Evolutionary conservation across 441 rosid species (phyloP).

Genomic region (Cnidoscolus chayamansa): DNA sequence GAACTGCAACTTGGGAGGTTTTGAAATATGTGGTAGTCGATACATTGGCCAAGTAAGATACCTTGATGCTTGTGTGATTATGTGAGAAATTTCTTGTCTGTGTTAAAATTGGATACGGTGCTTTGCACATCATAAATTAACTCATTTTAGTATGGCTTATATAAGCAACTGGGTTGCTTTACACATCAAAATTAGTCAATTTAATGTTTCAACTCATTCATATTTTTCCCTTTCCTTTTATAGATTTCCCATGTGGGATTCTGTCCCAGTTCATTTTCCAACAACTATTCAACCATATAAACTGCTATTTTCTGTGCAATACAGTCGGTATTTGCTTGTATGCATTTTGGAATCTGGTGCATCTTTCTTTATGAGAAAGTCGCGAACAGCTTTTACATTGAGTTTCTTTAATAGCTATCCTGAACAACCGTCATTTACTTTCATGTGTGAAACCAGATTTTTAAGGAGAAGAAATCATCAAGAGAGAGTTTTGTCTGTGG

Average conservation of each 20-base stretch:
- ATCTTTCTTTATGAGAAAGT: neutral
- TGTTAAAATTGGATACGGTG: no score
- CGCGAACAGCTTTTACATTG: neutral
- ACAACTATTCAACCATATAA: neutral
- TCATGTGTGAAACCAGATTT: slow-evolving; percentile 41
- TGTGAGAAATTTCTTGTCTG: neutral
- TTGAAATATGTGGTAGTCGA: neutral
- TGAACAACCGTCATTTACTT: slow-evolving; percentile 15
- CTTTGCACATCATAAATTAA: no score
- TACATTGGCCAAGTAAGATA: neutral
- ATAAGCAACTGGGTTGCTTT: no score
- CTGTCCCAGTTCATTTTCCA: no score
- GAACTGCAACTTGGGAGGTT: neutral
- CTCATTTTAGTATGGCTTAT: no score
- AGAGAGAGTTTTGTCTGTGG: slow-evolving; percentile 94
- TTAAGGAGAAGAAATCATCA: slow-evolving; percentile 91
- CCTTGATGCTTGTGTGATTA: neutral
- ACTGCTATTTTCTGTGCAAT: neutral
- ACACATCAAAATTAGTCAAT: no score
- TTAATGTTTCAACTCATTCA: no score
- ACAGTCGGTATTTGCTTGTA: neutral
- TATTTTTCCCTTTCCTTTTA: no score
- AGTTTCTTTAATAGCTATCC: slow-evolving; percentile 3
- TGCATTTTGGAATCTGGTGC: neutral
- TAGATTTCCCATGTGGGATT: no score